Conservation (phyloP, 2,329 filamentous ascomycete genomes). For the Fonsecaea pugnacius region DNA sequence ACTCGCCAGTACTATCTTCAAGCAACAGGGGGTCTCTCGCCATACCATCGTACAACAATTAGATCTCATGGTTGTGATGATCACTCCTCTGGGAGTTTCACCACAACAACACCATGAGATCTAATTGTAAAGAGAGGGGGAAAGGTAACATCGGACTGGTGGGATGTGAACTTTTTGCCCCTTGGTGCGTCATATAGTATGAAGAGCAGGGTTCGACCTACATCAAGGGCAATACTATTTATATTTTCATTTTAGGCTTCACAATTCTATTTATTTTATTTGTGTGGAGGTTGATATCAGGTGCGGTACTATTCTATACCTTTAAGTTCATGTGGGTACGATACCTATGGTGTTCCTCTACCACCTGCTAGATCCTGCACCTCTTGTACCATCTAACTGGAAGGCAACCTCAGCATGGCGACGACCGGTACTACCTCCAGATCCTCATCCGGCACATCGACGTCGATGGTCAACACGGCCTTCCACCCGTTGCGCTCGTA, state of each 20-base stretch:
- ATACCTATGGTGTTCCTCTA: background rate
- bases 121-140: background rate
- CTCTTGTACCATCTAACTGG: background rate
- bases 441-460: slow-evolving; percentile 22
- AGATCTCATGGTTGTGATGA: background rate
- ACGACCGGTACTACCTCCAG: slow-evolving; percentile 23
- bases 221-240: background rate
- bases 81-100: background rate
- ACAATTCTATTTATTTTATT: background rate
- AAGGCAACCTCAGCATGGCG: slow-evolving; percentile 31
- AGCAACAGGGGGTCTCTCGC: background rate
- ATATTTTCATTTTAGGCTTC: background rate
- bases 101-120: background rate
- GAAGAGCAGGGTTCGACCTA: background rate
- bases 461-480: slow-evolving; percentile 17
- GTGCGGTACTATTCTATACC: background rate
- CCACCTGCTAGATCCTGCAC: background rate
- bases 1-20: background rate
- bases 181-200: background rate
- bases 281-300: background rate
- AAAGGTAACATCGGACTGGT: background rate
- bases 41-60: background rate
- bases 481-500: slow-evolving; percentile 32
- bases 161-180: background rate
- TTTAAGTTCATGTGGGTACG: background rate